Conservation (phyloP, 305 asterid genomes). For the Solanum chacoense region DNA sequence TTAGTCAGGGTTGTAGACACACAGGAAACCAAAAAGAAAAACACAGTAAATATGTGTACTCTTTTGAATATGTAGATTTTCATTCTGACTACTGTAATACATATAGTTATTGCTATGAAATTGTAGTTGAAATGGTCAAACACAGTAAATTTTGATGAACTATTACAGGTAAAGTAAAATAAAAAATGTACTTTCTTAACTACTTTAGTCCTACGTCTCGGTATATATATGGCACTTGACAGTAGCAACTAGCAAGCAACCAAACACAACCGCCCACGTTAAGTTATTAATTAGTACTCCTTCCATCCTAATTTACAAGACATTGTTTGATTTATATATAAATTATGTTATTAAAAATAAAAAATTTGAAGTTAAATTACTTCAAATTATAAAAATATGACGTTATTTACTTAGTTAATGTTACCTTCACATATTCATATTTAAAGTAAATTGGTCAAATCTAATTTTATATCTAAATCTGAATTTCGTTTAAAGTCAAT, state of each 20-base stretch:
- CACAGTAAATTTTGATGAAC: background rate
- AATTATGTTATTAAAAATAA: background rate
- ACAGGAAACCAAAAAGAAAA: background rate
- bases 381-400: too few species aligned
- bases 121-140: background rate
- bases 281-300: background rate
- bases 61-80: background rate
- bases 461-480: background rate
- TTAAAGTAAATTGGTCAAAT: too few species aligned
- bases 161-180: background rate
- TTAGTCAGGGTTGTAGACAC: background rate
- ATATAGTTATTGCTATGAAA: background rate
- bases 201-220: background rate
- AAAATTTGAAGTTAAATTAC: background rate
- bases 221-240: background rate
- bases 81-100: background rate
- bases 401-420: too few species aligned
- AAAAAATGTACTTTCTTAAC: background rate
- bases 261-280: background rate
- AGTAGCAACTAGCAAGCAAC: background rate
- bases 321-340: background rate
- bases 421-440: background rate
- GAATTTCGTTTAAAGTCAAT: background rate
- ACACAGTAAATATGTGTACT: background rate
- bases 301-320: background rate